Evolutionary conservation across 2,329 filamentous ascomycete species (phyloP).

Genomic region (Phyllosticta citribraziliensis): DNA sequence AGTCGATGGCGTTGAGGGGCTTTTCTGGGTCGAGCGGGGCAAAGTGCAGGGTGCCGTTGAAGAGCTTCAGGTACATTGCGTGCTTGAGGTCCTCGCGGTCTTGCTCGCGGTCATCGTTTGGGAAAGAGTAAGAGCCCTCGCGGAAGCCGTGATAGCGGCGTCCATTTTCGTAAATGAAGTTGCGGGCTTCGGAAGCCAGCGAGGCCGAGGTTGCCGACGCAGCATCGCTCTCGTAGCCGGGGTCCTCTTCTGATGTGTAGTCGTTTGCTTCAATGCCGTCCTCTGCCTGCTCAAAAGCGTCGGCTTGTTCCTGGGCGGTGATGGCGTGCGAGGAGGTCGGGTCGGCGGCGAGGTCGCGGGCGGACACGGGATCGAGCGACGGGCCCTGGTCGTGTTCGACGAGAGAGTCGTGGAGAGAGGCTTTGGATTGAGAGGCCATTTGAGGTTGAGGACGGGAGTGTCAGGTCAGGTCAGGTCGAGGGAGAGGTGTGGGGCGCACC

Average conservation of each 20-base stretch:
- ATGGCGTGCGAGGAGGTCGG: not conserved
- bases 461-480: conserved; percentile 3
- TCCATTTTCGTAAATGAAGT: conserved; percentile 49
- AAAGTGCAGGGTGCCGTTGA: conserved; percentile 41
- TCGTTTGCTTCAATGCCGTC: conserved; percentile 11
- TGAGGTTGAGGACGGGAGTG: not conserved
- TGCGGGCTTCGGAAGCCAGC: conserved; percentile 31
- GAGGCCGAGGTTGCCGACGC: conserved; percentile 24
- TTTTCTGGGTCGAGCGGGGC: conserved; percentile 38
- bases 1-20: conserved; percentile 45
- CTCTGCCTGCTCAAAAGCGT: conserved; percentile 12
- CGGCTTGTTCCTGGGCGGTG: conserved; percentile 8
- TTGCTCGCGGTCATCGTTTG: conserved; percentile 52
- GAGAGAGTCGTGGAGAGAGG: conserved; percentile 6
- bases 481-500: not conserved
- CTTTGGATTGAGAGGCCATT: not conserved
- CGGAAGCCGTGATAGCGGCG: conserved; percentile 48
- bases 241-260: conserved; percentile 16
- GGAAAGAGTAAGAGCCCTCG: conserved; percentile 47
- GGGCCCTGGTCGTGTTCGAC: not conserved
- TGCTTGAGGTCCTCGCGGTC: conserved; percentile 51
- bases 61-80: conserved; percentile 34
- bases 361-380: not conserved
- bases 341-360: not conserved
- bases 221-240: conserved; percentile 13